Evolutionary conservation across 2,329 filamentous ascomycete species (phyloP), one percentile per base, ranked within the genome.

Genomic region (Colletotrichum kahawae): DNA sequence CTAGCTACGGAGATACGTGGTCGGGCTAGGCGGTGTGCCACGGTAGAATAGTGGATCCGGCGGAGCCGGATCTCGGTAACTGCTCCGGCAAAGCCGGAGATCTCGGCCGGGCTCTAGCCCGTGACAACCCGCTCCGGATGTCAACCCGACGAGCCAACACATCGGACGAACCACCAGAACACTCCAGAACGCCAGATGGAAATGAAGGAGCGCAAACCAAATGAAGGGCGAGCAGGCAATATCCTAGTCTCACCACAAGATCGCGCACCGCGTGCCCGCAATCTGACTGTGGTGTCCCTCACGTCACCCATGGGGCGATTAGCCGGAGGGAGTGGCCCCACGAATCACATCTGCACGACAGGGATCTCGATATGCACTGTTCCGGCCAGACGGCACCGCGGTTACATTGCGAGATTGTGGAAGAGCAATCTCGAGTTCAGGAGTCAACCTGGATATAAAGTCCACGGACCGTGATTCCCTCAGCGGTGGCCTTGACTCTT

Each of bases 271-370:
- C 65, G 36, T 57, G 48, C 33, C 60, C 62, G 18, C 48, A 66
- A 24, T 51, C 60, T 33, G 21, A 43, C n/a, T 10, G n/a, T 67
- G 27, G 33, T 14, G 34, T 54, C 34, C 14, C 38, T 57, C 60
- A 66, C 68, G 60, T 71, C 68, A 66, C 54, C 31, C 59, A 74
- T 74, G 66, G 48, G 66, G 48, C 67, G 63, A 71, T 71, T 51
- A 21, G 33, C 24, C 51, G 59, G 48, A 51, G 12, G 33, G 33
- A 9, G 71, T 65, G 71, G 66, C 59, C 67, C 66, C 71, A 65
- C 59, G 71, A 59, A 48, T 70, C 24, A 38, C 66, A 59, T 71
- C 33, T n/a, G 21, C 34, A 8, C 48, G 21, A 48, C 71, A 65
- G 34, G 66, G 71, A 65, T 70, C 27, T 65, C 59, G n/a, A 59